phyloP scores from a whole-genome alignment of 768 basidiomycete species.

The Favolaschia claudopus region DNA sequence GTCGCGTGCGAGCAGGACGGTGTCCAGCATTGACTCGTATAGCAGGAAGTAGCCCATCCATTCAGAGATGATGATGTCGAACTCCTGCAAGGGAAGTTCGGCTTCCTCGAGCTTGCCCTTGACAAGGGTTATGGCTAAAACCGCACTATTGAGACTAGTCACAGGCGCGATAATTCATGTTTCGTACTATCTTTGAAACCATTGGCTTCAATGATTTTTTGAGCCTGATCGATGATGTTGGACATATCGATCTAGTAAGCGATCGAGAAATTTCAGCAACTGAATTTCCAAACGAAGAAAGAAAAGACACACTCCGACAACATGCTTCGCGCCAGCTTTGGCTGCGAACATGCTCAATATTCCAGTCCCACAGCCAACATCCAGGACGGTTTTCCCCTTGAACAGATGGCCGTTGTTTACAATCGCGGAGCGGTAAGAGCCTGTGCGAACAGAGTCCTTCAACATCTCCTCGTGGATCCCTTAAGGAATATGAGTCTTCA shows the following conservation, averaged over 20 bases:
- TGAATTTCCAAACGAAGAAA: constrained; percentile 6
- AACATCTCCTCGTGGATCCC: constrained; percentile 99
- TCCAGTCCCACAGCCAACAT: constrained; percentile 98
- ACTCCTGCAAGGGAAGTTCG: constrained; percentile 86
- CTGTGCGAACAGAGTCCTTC: constrained; percentile 94
- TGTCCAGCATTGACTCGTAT: constrained; percentile 99
- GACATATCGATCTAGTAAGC: constrained; percentile 95
- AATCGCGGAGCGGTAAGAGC: constrained; percentile 94
- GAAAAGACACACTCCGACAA: constrained; percentile 78
- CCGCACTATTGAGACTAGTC: constrained; percentile 6
- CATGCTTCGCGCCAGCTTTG: constrained; percentile 92
- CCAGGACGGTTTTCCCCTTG: constrained; percentile 95
- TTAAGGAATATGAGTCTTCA: constrained; percentile 38
- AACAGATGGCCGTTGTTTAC: constrained; percentile 94
- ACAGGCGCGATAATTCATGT: constrained; percentile 25
- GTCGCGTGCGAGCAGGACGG: constrained; percentile 95
- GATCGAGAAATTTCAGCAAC: constrained; percentile 14
- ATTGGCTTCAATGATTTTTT: constrained; percentile 95
- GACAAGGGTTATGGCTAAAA: constrained; percentile 87
- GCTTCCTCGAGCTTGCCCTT: constrained; percentile 98
- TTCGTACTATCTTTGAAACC: constrained; percentile 95
- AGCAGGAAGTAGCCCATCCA: constrained; percentile 99
- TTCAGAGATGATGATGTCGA: constrained; percentile 99
- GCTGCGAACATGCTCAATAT: constrained; percentile 98
- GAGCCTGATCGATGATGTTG: constrained; percentile 99